phyloP scores from a whole-genome alignment of 2,329 filamentous ascomycete genomes.

The Ophiognomonia clavigignenti-juglandacearum region DNA sequence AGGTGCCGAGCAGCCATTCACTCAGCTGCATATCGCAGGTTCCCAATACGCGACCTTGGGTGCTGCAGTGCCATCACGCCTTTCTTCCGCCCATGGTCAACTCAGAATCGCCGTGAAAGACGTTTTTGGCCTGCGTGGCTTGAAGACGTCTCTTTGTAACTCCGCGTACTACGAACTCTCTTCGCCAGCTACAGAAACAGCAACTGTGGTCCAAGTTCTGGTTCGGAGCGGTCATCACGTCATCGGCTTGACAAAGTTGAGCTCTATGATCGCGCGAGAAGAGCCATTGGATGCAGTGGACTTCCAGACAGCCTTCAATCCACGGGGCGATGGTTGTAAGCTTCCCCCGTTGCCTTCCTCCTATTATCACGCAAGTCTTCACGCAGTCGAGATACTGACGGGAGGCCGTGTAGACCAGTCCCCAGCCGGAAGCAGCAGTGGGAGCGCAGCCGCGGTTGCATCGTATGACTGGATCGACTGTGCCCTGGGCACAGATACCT shows the following conservation, averaged over 20 bases:
- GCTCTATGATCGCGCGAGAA: conserved; percentile 32
- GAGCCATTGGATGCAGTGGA: conserved; percentile 21
- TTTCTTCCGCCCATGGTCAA: conserved; percentile 21
- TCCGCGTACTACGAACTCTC: conserved; percentile 53
- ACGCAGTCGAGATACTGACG: neutral
- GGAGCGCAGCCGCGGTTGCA: conserved; percentile 26
- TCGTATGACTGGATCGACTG: conserved; percentile 26
- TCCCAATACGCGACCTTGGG: conserved; percentile 5
- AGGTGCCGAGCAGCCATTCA: neutral
- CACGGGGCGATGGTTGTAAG: conserved; percentile 39
- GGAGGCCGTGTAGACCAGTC: conserved; percentile 26
- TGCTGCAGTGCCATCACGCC: conserved; percentile 33
- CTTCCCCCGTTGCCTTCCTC: neutral
- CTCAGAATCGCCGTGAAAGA: conserved; percentile 32
- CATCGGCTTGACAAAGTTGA: conserved; percentile 50
- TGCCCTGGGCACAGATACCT: conserved; percentile 10
- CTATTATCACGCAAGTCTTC: neutral
- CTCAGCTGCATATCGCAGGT: neutral
- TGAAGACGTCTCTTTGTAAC: conserved; percentile 52
- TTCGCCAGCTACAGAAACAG: conserved; percentile 37
- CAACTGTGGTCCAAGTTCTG: conserved; percentile 46
- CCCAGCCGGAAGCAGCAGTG: conserved; percentile 35
- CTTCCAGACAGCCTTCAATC: conserved; percentile 35
- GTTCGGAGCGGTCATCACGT: conserved; percentile 54
- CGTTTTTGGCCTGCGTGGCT: conserved; percentile 34